Percentiles rank a stretch among this genome's conserved stretches.
Conservation (phyloP, 1,139 yeast genomes). For the Ogataea hybrid region DNA sequence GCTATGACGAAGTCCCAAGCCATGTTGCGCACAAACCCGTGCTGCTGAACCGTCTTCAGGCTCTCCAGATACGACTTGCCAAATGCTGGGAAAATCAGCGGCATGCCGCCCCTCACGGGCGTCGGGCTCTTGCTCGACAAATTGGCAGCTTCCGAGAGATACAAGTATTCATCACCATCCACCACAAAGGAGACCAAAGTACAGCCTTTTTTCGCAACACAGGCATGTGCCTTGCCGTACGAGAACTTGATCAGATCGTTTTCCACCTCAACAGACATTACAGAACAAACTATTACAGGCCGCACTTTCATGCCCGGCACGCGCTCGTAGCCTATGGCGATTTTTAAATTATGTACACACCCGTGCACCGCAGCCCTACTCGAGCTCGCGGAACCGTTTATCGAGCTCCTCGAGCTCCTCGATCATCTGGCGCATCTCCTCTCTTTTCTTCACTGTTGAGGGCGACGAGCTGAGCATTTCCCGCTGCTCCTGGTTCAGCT, state of each 20-base stretch:
- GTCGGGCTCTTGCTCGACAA: conserved; percentile 80
- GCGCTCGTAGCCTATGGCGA: neutral
- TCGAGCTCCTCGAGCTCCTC: conserved; percentile 21
- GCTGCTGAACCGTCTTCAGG: conserved; percentile 66
- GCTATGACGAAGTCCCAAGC: conserved; percentile 64
- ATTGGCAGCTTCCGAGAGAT: conserved; percentile 49
- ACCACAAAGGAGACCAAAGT: conserved; percentile 76
- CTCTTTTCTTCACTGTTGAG: conserved; percentile 1
- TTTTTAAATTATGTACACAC: neutral
- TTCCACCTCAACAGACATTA: conserved; percentile 57
- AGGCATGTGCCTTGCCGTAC: conserved; percentile 55
- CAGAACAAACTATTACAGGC: neutral
- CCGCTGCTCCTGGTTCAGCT: conserved; percentile 16
- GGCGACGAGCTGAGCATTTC: conserved; percentile 2
- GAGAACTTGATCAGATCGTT: conserved; percentile 58
- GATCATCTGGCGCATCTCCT: conserved; percentile 14
- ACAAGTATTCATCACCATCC: conserved; percentile 64
- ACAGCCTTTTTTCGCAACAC: conserved; percentile 79
- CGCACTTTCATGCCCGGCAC: neutral
- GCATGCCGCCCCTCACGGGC: conserved; percentile 93
- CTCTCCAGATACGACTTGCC: conserved; percentile 59
- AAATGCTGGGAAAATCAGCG: conserved; percentile 87
- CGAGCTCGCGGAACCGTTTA: conserved; percentile 15
- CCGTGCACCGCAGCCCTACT: neutral
- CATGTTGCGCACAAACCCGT: conserved; percentile 85